A percentile compares a stretch with the other conserved stretches of the same genome.
These are phyloP conservation scores for Talaromyces ruber DNA, from an alignment of 495 filamentous ascomycete genomes.

Conservation along the genomic window DNA sequence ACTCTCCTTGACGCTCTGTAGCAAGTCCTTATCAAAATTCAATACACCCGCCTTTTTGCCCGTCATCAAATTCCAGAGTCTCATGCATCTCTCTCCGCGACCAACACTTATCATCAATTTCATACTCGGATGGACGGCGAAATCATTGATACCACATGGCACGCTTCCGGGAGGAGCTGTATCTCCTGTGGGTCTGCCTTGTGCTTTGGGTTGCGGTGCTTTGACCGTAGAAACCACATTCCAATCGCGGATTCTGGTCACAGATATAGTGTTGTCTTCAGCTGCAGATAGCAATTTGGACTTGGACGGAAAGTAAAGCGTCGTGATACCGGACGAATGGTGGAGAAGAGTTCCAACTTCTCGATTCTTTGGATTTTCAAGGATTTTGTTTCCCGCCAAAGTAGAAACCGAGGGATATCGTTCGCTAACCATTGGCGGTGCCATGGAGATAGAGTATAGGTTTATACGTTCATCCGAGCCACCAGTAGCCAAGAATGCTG, in stretches of 20 bases:
- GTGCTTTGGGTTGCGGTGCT: constrained; percentile 73
- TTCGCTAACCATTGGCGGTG: constrained; percentile 40
- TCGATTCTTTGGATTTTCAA: constrained; percentile 77
- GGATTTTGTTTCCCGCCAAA: constrained; percentile 56
- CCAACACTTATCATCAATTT: constrained; percentile 92
- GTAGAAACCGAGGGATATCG: constrained; percentile 45
- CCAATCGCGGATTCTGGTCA: constrained; percentile 85
- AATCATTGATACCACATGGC: constrained; percentile 89
- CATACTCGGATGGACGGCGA: constrained; percentile 91
- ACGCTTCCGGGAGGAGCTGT: constrained; percentile 74
- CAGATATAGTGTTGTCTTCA: constrained; percentile 82
- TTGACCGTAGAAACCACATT: constrained; percentile 82
- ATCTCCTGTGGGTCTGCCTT: constrained; percentile 81
- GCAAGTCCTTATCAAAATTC: constrained; percentile 62
- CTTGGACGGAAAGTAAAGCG: constrained; percentile 73
- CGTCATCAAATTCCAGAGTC: constrained; percentile 94
- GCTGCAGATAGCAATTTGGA: constrained; percentile 76
- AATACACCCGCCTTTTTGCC: constrained; percentile 90
- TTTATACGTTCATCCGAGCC: constrained; percentile 91
- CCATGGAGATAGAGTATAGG: constrained; percentile 79
- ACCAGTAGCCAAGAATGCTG: constrained; percentile 80
- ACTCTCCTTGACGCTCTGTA: constrained; percentile 66
- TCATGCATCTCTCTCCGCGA: constrained; percentile 80
- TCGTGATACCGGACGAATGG: constrained; percentile 71
- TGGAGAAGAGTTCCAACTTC: constrained; percentile 82